phyloP scores from a whole-genome alignment of 257 asterid genomes.

The Osmanthus fragrans region DNA sequence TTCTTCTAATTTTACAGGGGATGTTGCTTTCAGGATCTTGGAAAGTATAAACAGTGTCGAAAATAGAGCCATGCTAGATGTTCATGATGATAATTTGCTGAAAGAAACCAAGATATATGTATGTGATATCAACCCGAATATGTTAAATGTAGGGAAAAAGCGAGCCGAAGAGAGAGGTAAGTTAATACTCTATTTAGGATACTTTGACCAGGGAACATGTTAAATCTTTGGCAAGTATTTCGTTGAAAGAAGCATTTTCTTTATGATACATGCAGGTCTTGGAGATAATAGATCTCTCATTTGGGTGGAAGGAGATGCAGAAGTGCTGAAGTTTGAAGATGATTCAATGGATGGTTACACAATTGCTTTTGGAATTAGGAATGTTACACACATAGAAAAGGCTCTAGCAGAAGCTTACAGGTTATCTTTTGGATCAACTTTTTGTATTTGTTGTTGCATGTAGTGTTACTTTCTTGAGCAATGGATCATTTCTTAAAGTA shows the following conservation, averaged over 20 bases:
- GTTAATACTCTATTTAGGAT: slow-evolving; percentile 6
- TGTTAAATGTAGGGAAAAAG: slow-evolving; percentile 82
- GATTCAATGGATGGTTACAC: slow-evolving; percentile 91
- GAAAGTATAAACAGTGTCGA: slow-evolving; percentile 55
- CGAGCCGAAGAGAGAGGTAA: slow-evolving; percentile 82
- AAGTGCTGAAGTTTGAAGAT: slow-evolving; percentile 72
- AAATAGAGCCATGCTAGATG: slow-evolving; percentile 60
- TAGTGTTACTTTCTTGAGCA: background rate
- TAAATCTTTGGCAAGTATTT: background rate
- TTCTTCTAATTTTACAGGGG: slow-evolving; percentile 67
- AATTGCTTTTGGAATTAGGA: slow-evolving; percentile 96
- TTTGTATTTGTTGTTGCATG: background rate
- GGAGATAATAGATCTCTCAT: slow-evolving; percentile 59
- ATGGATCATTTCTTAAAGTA: background rate
- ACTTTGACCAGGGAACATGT: background rate
- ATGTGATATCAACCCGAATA: slow-evolving; percentile 88
- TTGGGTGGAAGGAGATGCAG: slow-evolving; percentile 98
- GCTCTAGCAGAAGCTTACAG: slow-evolving; percentile 91
- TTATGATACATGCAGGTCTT: slow-evolving; percentile 45
- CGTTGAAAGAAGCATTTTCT: slow-evolving; percentile 5
- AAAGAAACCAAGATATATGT: slow-evolving; percentile 76
- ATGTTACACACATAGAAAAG: slow-evolving; percentile 89
- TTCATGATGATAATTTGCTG: slow-evolving; percentile 52
- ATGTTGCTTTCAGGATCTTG: slow-evolving; percentile 89
- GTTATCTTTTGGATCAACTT: slow-evolving; percentile 31